Evolutionary conservation across 2,329 filamentous ascomycete genomes (phyloP).

Genomic region (Calonectria crousiana): DNA sequence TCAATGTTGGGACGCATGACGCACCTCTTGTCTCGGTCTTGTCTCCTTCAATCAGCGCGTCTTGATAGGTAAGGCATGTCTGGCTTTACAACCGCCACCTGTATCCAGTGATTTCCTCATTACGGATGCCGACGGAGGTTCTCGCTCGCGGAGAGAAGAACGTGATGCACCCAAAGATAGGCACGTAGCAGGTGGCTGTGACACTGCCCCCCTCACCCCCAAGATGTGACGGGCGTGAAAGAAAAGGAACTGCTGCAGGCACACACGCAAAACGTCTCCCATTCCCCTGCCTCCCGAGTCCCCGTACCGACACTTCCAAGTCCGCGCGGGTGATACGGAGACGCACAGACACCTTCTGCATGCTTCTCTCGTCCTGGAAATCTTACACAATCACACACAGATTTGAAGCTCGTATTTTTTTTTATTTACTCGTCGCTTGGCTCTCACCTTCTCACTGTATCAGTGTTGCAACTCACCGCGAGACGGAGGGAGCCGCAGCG

Average conservation of each 20-base stretch:
- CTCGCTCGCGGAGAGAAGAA: not conserved
- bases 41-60: constrained; percentile 1
- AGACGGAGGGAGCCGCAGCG: constrained; percentile 1
- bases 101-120: not conserved
- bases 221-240: not conserved
- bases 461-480: constrained; percentile 22
- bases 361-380: not conserved
- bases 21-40: constrained; percentile 3
- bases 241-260: constrained; percentile 23
- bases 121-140: not conserved
- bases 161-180: constrained; percentile 2
- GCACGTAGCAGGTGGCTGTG: constrained; percentile 8
- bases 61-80: constrained; percentile 8
- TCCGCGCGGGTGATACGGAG: constrained; percentile 1
- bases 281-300: not conserved
- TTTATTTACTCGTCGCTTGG: not conserved
- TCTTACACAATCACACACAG: constrained; percentile 5
- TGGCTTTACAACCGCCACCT: not conserved
- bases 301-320: not conserved
- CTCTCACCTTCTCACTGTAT: not conserved
- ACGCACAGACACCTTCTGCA: constrained; percentile 1
- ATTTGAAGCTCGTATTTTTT: not conserved
- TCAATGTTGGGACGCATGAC: constrained; percentile 26
- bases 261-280: constrained; percentile 13
- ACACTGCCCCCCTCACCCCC: not conserved